Percentiles rank a stretch among this genome's conserved stretches.
Conservation (phyloP, 495 filamentous ascomycete species). For the Tuber melanosporum region DNA sequence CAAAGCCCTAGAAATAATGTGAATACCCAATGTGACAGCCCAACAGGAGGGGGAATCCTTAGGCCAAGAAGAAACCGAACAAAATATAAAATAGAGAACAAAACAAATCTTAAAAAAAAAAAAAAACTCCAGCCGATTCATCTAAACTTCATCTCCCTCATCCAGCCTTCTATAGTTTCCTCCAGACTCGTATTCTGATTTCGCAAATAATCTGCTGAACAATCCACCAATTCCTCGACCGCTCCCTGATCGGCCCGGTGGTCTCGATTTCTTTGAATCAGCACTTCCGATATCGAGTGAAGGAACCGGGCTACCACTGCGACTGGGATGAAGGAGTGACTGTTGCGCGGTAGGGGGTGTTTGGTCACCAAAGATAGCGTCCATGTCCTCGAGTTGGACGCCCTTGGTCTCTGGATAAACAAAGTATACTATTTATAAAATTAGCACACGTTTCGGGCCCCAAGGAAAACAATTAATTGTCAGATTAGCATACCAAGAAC, state of each 20-base stretch:
- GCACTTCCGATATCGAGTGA: slow-evolving; percentile 69
- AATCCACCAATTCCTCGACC: slow-evolving; percentile 48
- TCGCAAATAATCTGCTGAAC: slow-evolving; percentile 48
- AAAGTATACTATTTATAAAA: slow-evolving; percentile 70
- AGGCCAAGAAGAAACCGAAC: neutral
- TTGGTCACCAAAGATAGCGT: slow-evolving; percentile 41
- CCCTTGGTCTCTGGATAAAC: slow-evolving; percentile 95
- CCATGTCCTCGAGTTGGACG: slow-evolving; percentile 94
- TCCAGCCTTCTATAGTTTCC: slow-evolving; percentile 60
- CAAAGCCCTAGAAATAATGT: neutral
- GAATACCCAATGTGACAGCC: neutral
- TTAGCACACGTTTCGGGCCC: slow-evolving; percentile 31
- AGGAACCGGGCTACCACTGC: slow-evolving; percentile 59
- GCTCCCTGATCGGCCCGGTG: slow-evolving; percentile 43
- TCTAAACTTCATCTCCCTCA: slow-evolving; percentile 54
- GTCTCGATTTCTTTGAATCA: slow-evolving; percentile 41
- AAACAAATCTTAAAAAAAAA: slow-evolving; percentile 4
- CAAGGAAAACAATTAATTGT: slow-evolving; percentile 4
- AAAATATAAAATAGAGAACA: neutral
- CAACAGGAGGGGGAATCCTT: neutral
- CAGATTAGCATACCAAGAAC: slow-evolving; percentile 69
- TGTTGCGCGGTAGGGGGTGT: slow-evolving; percentile 34
- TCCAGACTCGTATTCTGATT: slow-evolving; percentile 44
- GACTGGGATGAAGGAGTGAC: slow-evolving; percentile 39
- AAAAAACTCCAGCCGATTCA: slow-evolving; percentile 1